Percentiles rank a stretch among this genome's conserved stretches.
These are phyloP conservation scores for Picea sitchensis DNA, from an alignment of 75 land plant genomes.

Conservation along the genomic window DNA sequence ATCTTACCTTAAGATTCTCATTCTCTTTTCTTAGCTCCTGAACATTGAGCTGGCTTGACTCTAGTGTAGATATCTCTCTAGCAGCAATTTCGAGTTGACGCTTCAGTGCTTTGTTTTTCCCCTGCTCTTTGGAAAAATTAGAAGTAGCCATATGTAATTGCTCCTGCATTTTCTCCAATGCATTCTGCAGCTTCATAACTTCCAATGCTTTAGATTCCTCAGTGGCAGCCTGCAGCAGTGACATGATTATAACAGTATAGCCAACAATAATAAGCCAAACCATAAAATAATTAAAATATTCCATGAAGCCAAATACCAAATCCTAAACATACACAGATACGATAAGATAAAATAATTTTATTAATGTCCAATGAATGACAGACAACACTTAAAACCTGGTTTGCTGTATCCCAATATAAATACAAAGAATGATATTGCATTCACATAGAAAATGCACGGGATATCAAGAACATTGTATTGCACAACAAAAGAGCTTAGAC, in stretches of 20 bases:
- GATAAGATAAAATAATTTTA: too few species aligned
- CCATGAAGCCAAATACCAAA: not conserved
- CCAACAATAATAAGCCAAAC: not conserved
- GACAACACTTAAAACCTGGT: not conserved
- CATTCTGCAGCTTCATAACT: conserved; percentile 65
- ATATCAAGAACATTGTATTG: not conserved
- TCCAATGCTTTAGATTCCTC: conserved; percentile 88
- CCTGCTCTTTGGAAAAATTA: conserved; percentile 52
- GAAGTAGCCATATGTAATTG: conserved; percentile 50
- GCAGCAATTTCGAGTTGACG: not conserved
- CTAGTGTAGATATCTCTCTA: not conserved
- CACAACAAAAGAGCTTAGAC: not conserved
- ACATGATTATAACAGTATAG: not conserved
- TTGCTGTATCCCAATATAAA: not conserved
- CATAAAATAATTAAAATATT: not conserved
- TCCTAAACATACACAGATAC: not conserved
- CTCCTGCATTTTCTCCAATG: conserved; percentile 59
- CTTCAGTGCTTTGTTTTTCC: conserved; percentile 29
- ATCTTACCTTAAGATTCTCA: conserved; percentile 4
- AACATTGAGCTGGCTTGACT: not conserved
- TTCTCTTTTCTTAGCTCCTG: conserved; percentile 5
- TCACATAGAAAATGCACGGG: not conserved
- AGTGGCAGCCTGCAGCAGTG: conserved; percentile 54
- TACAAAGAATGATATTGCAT: not conserved
- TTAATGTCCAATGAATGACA: not conserved